A percentile compares a stretch with the other conserved stretches of the same genome.
phyloP scores from a whole-genome alignment of 345 rosid genomes.

The Gossypium thurberi region DNA sequence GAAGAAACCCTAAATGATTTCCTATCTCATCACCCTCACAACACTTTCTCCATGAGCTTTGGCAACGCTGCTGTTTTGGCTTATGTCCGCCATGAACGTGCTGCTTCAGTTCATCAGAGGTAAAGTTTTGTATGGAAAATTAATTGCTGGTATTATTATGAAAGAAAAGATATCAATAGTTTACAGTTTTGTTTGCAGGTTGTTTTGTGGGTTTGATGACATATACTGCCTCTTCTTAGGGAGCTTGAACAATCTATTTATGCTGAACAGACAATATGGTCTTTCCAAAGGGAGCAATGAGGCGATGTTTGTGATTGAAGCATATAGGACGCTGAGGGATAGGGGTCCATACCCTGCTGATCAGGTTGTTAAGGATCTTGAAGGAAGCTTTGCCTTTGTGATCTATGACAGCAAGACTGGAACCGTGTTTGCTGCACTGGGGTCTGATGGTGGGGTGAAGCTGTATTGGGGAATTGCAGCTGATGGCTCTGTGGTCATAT shows the following conservation, averaged over 20 bases:
- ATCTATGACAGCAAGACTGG: constrained; percentile 68
- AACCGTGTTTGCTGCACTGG: constrained; percentile 79
- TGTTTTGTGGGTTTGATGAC: constrained; percentile 79
- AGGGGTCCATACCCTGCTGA: constrained; percentile 96
- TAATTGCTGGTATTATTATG: not conserved
- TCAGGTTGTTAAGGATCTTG: constrained; percentile 80
- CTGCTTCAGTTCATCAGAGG: constrained; percentile 46
- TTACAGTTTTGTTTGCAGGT: constrained; percentile 32
- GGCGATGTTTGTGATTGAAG: constrained; percentile 79
- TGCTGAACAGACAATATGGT: constrained; percentile 73
- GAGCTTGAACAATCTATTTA: constrained; percentile 53
- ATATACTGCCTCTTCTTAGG: constrained; percentile 72
- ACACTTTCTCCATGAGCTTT: constrained; percentile 64
- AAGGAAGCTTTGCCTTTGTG: constrained; percentile 80
- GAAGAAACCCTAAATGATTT: constrained; percentile 59
- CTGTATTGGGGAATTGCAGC: constrained; percentile 89
- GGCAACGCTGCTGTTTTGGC: constrained; percentile 66
- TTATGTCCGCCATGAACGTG: constrained; percentile 35
- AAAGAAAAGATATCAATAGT: not conserved
- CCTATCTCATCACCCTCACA: constrained; percentile 40
- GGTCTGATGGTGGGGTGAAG: constrained; percentile 67
- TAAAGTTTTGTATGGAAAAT: constrained; percentile 6
- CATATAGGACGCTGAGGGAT: constrained; percentile 79
- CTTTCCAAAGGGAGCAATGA: constrained; percentile 61
- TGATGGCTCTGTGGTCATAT: constrained; percentile 76